Conservation (phyloP, 306 rosid species). For the Heteromeles arbutifolia region DNA sequence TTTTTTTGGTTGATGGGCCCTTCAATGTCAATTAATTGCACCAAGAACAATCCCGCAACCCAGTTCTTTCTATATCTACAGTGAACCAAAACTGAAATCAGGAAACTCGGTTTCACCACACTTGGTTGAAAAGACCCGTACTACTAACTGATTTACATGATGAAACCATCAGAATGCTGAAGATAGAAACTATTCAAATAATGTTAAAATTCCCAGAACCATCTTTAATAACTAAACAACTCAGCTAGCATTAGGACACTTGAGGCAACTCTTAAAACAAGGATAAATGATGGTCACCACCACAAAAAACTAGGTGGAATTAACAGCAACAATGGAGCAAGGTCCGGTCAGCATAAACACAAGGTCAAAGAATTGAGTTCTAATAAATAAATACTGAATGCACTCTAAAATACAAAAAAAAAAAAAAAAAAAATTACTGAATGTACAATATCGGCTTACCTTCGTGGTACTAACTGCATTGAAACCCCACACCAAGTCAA, state of each 20-base stretch:
- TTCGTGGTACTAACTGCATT: constrained; percentile 46
- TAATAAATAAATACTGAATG: neutral
- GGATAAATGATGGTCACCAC: neutral
- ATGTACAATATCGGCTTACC: no score
- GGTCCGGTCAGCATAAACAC: neutral
- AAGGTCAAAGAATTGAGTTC: neutral
- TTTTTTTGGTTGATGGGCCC: no score
- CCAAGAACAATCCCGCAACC: neutral
- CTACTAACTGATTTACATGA: neutral
- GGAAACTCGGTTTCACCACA: neutral
- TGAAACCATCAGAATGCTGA: neutral
- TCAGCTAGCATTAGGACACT: neutral
- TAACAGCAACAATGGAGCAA: neutral
- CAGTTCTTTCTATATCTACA: neutral
- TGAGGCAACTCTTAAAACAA: neutral
- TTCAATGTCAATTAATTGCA: neutral
- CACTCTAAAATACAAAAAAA: no score
- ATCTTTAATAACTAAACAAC: neutral
- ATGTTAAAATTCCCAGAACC: neutral
- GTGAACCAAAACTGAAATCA: neutral
- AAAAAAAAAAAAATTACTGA: neutral
- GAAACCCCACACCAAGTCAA: constrained; percentile 65
- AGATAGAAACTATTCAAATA: neutral
- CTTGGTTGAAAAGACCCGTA: neutral
- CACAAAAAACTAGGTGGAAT: neutral